Conservation (phyloP, 352 stramenopile species). For the Stephanocyclus meneghinianus region DNA sequence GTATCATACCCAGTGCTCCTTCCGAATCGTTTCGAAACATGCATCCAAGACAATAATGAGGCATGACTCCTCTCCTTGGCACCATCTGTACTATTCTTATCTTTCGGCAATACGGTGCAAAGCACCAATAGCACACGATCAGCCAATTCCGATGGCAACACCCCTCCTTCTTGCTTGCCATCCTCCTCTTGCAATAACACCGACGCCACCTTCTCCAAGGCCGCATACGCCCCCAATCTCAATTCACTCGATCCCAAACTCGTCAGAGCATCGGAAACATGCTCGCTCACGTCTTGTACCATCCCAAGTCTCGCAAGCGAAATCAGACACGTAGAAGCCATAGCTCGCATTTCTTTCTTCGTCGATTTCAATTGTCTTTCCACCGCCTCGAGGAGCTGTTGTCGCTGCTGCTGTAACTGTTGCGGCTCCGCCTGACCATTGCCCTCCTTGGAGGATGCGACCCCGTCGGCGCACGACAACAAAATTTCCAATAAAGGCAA, state of each 20-base stretch:
- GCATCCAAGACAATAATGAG: constrained; percentile 49
- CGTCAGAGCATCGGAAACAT: constrained; percentile 29
- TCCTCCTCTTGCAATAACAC: neutral
- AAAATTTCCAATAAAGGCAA: constrained; percentile 40
- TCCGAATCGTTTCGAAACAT: constrained; percentile 18
- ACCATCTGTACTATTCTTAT: constrained; percentile 30
- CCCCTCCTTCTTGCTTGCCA: constrained; percentile 9
- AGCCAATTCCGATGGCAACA: constrained; percentile 17
- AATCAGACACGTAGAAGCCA: constrained; percentile 45
- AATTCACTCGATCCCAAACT: constrained; percentile 39
- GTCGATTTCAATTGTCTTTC: constrained; percentile 62
- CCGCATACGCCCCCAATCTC: constrained; percentile 48
- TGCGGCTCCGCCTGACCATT: constrained; percentile 18
- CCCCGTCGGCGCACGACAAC: constrained; percentile 3
- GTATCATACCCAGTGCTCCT: constrained; percentile 35
- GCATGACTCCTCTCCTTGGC: constrained; percentile 45
- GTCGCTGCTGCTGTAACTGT: neutral
- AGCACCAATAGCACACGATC: constrained; percentile 47
- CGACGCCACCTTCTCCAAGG: constrained; percentile 37
- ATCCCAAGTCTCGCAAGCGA: constrained; percentile 14
- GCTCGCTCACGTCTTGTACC: constrained; percentile 12
- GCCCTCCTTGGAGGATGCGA: neutral
- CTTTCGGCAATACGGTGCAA: constrained; percentile 29
- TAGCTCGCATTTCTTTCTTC: constrained; percentile 43
- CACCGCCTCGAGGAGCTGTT: constrained; percentile 36